phyloP scores from a whole-genome alignment of 345 rosid genomes.

The Camelina sativa region DNA sequence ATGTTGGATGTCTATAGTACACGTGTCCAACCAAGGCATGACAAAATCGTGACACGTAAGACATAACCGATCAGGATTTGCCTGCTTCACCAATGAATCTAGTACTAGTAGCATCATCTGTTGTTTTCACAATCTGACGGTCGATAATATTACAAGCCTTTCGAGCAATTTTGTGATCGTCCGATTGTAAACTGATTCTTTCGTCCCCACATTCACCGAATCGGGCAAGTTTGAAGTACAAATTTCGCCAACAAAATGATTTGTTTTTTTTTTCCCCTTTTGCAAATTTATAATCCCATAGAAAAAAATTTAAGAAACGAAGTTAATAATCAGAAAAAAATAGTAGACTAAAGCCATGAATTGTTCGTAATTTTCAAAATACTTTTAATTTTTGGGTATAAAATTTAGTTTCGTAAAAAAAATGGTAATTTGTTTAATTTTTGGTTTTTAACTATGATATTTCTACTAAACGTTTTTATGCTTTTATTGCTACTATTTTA shows the following conservation, averaged over 20 bases:
- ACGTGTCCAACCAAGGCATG: conserved; percentile 46
- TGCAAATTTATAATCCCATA: neutral
- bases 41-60: conserved; percentile 26
- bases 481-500: too few species aligned
- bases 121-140: conserved; percentile 26
- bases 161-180: neutral
- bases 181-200: conserved; percentile 15
- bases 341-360: neutral
- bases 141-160: neutral
- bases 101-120: neutral
- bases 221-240: neutral
- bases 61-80: conserved; percentile 12
- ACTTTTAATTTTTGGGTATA: too few species aligned
- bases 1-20: conserved; percentile 35
- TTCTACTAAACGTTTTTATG: too few species aligned
- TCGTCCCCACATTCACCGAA: conserved; percentile 2
- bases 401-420: too few species aligned
- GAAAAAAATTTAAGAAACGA: neutral
- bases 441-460: too few species aligned
- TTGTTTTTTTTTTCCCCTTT: neutral
- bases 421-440: too few species aligned
- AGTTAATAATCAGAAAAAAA: neutral
- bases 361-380: too few species aligned
- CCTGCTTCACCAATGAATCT: conserved; percentile 23
- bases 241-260: neutral